phyloP scores from a whole-genome alignment of 805 yeast species.

The Lachancea sp. region DNA sequence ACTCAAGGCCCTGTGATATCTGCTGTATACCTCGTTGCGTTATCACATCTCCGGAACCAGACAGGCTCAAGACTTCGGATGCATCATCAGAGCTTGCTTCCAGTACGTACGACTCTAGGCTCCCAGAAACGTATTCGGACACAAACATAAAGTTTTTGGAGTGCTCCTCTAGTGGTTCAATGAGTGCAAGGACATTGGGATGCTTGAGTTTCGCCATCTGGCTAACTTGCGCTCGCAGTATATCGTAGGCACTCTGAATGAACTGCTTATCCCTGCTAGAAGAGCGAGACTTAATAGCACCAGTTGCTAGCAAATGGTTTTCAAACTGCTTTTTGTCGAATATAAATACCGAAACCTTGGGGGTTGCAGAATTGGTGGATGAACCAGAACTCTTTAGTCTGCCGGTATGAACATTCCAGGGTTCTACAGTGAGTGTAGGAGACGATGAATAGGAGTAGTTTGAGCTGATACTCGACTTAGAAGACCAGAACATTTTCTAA shows the following conservation, averaged over 20 bases:
- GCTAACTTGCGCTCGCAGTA: constrained; percentile 59
- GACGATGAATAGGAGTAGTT: constrained; percentile 63
- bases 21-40: constrained; percentile 81
- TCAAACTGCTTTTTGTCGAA: constrained; percentile 78
- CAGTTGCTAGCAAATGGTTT: constrained; percentile 43
- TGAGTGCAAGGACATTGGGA: constrained; percentile 75
- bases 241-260: constrained; percentile 56
- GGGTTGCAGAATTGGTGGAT: constrained; percentile 28
- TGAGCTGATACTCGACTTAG: constrained; percentile 53
- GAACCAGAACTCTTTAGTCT: constrained; percentile 52
- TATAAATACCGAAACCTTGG: constrained; percentile 73
- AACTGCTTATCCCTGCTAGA: constrained; percentile 38
- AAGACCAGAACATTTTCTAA: constrained; percentile 28
- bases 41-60: constrained; percentile 49
- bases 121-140: constrained; percentile 66
- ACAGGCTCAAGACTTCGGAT: constrained; percentile 22
- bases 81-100: constrained; percentile 26
- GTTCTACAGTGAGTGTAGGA: constrained; percentile 66
- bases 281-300: constrained; percentile 40
- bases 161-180: constrained; percentile 88
- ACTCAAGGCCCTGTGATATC: constrained; percentile 68
- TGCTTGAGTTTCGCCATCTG: constrained; percentile 79
- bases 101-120: constrained; percentile 40
- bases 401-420: constrained; percentile 86
- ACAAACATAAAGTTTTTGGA: constrained; percentile 73